Base-by-base conservation (phyloP, 768 basidiomycete species). In the Paxillus rubicundulus region DNA sequence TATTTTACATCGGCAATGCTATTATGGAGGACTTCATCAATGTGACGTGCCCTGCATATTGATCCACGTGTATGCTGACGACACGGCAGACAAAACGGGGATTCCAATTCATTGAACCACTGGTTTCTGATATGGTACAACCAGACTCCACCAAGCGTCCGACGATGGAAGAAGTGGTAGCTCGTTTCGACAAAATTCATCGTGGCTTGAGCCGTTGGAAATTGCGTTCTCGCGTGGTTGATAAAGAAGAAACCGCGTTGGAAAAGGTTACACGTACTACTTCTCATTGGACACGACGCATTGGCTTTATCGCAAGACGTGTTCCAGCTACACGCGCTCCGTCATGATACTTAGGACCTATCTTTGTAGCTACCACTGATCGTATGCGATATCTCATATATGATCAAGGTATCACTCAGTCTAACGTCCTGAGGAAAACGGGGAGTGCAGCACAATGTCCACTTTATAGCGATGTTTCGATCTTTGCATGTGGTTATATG, bases 1-100 rank as follows among this genome's bases (percentile, higher is more conserved):
- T 80, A 1, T 80, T 76, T 52, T 72, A 72, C 30, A 53, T 78
- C 0, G 77, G 76, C 0, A 78, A 77, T 39, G 18, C 71, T 7
- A 64, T 76, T 9, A 58, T 52, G 12, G 49, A 17, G 45, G 59
- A 71, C n/a, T 72, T 77, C 44, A n/a, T 70, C 0, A 37, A 62
- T 50, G 74, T 76, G 21, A 24, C 21, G 21, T 5, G 21, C 21
- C 21, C 21, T 24, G 21, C 21, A 24, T 5, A 24, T 24, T 24
- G 21, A 24, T 24, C 21, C 45, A n/a, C 9, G 18, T 24, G 4
- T 28, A 60, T 24, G 21, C 21, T 24, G 21, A 24, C 21, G 21
- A 24, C 21, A 24, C 21, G 21, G 5, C 21, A 24, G 57, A 10
- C 13, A 24, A 53, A 46, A 4, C 39, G 12, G 1, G 58, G 62